Evolutionary conservation across 1,139 yeast genomes (phyloP), one percentile per base, ranked within the genome.

Genomic region (Lodderomyces metapsilosis): DNA sequence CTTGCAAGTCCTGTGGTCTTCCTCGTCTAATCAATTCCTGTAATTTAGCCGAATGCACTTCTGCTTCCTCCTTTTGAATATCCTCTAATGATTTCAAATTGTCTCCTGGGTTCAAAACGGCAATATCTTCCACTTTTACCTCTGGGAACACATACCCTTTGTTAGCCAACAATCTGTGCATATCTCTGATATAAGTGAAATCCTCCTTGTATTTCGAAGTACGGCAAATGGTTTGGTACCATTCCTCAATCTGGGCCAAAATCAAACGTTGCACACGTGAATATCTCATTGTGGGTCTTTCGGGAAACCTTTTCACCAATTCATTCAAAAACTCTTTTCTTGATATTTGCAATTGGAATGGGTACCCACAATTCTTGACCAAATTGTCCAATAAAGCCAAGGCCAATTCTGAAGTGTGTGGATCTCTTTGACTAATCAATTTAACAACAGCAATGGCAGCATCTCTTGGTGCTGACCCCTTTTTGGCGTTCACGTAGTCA

Each of bases 291-390:
- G 98, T 96, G 3, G 98, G 98, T 58, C 89, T 80, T 59, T 91
- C 98, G 2, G 98, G 98, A 66, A 92, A 94, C 59, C 91, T 68
- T 54, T 88, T 85, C 25, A 92, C 98, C 58, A 92, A 76, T 57
- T 89, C 96, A 62, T 92, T 92, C 57, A 92, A 73, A 54, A 92
- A 92, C 59, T 92, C 98, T 64, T 92, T 92, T 48, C 98, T 78
- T 7, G 96, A 87, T 42, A 92, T 88, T 66, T 94, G 98, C 42
- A 92, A 73, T 51, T 92, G 98, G 68, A 92, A 82, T 4, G 98
- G 97, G 62, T 91, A 94, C 2, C 98, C 98, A 69, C 99, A 92
- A 65, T 92, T 92, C 67, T 92, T 92, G 42, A 92, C 98, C 54
- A 94, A 73, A 46, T 88, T 89, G 59, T 92, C 99, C 52, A 92